Evolutionary conservation across 257 asterid species (phyloP).

Genomic region (Ballota nigra): DNA sequence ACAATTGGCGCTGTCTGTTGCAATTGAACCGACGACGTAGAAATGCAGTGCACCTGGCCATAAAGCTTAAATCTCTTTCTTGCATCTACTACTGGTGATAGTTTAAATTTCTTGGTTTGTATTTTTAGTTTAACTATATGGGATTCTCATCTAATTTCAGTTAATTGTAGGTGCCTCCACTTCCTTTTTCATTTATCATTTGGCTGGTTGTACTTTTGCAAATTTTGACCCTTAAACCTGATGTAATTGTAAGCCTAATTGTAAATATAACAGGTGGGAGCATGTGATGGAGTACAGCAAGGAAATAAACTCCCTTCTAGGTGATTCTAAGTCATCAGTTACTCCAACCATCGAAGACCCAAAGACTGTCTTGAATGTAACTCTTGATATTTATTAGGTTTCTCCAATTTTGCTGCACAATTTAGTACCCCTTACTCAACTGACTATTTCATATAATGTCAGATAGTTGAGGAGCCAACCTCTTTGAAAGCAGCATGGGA

Average conservation of each 20-base stretch:
- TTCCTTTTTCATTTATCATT: neutral
- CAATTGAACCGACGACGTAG: too few species aligned
- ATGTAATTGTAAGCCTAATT: neutral
- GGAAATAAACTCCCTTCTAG: slow-evolving; percentile 73
- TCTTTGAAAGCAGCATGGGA: slow-evolving; percentile 93
- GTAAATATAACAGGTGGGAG: slow-evolving; percentile 62
- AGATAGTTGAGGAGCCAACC: slow-evolving; percentile 70
- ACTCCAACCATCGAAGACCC: slow-evolving; percentile 64
- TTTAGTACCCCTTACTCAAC: slow-evolving; percentile 15
- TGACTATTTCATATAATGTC: slow-evolving; percentile 27
- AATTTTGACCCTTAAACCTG: slow-evolving; percentile 5
- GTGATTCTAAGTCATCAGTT: slow-evolving; percentile 47
- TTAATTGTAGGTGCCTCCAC: neutral
- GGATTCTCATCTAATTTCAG: neutral
- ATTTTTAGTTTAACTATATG: neutral
- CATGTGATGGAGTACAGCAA: slow-evolving; percentile 84
- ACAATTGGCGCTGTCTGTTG: too few species aligned
- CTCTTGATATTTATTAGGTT: slow-evolving; percentile 21
- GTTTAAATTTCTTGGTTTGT: slow-evolving; percentile 15
- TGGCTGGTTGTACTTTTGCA: neutral
- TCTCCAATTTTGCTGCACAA: slow-evolving; percentile 10
- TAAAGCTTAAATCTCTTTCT: neutral
- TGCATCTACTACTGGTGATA: neutral
- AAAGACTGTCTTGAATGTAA: slow-evolving; percentile 59
- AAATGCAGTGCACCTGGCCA: neutral